These are phyloP conservation scores for Neonectria neomacrospora DNA, from an alignment of 2,329 filamentous ascomycete genomes.

Conservation along the genomic window DNA sequence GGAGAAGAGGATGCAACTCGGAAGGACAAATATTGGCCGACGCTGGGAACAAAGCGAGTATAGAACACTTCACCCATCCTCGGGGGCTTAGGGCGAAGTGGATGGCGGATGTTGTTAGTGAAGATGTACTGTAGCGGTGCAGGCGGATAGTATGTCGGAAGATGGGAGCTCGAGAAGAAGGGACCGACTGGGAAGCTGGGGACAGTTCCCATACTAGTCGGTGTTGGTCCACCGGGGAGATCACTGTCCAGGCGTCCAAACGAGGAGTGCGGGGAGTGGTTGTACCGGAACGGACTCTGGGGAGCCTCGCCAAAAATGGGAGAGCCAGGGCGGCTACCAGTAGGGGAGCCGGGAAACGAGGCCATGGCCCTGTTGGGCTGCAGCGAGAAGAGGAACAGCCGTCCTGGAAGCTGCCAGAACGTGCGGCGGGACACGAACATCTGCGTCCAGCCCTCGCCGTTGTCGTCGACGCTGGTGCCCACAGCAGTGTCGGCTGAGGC, in stretches of 20 bases:
- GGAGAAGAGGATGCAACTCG: conserved; percentile 79
- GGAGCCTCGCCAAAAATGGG: conserved; percentile 54
- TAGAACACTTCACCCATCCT: conserved; percentile 94
- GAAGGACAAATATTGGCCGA: conserved; percentile 88
- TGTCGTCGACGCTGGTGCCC: conserved; percentile 70
- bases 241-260: conserved; percentile 49
- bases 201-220: conserved; percentile 46
- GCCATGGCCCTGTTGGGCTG: conserved; percentile 62
- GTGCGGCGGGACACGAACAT: conserved; percentile 85
- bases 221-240: conserved; percentile 52
- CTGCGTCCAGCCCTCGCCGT: conserved; percentile 74
- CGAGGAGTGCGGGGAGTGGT: conserved; percentile 44
- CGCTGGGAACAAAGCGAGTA: conserved; percentile 83
- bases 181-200: conserved; percentile 67
- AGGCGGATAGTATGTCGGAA: conserved; percentile 92
- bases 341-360: conserved; percentile 62
- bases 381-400: conserved; percentile 88
- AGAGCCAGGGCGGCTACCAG: conserved; percentile 64
- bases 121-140: conserved; percentile 83
- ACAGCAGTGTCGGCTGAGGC: conserved; percentile 80
- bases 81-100: conserved; percentile 86
- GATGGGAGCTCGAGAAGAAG: conserved; percentile 83
- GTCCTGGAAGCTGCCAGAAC: conserved; percentile 93
- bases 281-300: conserved; percentile 38
- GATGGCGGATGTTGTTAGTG: conserved; percentile 84